Evolutionary conservation across 2,329 filamentous ascomycete species (phyloP).

Genomic region (Emericellopsis atlantica): DNA sequence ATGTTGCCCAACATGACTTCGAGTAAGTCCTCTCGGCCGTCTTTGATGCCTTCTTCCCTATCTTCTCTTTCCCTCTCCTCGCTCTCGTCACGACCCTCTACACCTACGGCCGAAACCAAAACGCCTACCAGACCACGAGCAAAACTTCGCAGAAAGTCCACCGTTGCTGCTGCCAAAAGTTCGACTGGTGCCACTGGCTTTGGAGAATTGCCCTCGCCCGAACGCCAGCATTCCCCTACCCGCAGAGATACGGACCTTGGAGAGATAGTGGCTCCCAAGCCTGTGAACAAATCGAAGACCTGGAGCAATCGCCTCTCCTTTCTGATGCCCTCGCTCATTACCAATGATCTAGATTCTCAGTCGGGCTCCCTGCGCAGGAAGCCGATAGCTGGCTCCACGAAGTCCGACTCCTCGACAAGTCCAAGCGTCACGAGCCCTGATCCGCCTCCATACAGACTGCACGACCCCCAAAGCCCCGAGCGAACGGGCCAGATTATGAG

Average conservation of each 20-base stretch:
- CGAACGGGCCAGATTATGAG: background rate
- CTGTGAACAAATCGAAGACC: constrained; percentile 16
- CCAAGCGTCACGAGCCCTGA: constrained; percentile 8
- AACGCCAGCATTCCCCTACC: background rate
- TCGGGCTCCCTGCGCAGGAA: constrained; percentile 8
- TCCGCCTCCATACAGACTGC: constrained; percentile 3
- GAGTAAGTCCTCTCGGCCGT: constrained; percentile 29
- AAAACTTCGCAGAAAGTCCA: background rate
- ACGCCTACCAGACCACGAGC: background rate
- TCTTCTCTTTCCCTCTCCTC: constrained; percentile 19
- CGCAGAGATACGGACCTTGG: constrained; percentile 2
- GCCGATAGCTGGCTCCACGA: constrained; percentile 4
- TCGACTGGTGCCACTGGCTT: background rate
- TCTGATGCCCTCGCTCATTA: constrained; percentile 23
- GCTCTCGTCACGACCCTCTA: constrained; percentile 8
- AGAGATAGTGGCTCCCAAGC: constrained; percentile 9
- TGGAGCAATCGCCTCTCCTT: constrained; percentile 23
- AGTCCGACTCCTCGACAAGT: constrained; percentile 2
- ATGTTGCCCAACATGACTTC: constrained; percentile 28
- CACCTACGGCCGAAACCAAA: background rate
- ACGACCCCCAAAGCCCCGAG: background rate
- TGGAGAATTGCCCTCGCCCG: background rate
- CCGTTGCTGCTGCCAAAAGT: background rate
- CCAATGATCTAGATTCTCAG: constrained; percentile 4
- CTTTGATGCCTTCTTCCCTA: constrained; percentile 20